These are phyloP conservation scores for Bipolaris oryzae DNA, from an alignment of 2,329 filamentous ascomycete species.

Conservation along the genomic window DNA sequence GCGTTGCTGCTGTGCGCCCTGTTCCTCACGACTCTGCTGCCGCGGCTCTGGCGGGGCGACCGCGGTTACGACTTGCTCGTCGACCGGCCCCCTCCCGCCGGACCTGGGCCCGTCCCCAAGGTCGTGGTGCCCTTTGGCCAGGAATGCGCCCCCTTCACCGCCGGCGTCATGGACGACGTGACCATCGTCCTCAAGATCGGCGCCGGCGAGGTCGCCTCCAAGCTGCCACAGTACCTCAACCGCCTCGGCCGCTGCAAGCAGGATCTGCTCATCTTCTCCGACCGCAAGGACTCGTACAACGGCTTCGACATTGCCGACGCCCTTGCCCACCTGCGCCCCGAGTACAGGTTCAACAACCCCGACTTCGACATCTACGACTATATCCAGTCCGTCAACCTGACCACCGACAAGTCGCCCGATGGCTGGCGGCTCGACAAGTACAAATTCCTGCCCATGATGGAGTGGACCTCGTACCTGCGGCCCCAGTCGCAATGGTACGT, in stretches of 20 bases:
- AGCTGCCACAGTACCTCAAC: conserved; percentile 62
- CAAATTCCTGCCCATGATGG: conserved; percentile 63
- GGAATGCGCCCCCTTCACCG: conserved; percentile 41
- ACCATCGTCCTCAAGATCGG: conserved; percentile 64
- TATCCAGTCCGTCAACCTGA: conserved; percentile 49
- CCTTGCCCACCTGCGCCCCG: conserved; percentile 53
- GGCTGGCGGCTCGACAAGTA: conserved; percentile 64
- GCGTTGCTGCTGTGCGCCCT: conserved; percentile 32
- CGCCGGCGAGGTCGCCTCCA: conserved; percentile 61
- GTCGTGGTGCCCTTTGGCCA: conserved; percentile 39
- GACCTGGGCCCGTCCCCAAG: conserved; percentile 24
- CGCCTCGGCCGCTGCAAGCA: conserved; percentile 63
- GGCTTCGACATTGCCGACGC: conserved; percentile 55
- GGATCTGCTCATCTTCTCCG: conserved; percentile 64
- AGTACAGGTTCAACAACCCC: conserved; percentile 50
- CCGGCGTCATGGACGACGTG: conserved; percentile 52
- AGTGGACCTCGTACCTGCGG: conserved; percentile 52
- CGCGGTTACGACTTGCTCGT: conserved; percentile 42
- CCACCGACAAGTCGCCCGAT: conserved; percentile 54
- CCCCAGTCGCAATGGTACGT: conserved; percentile 45
- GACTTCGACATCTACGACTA: conserved; percentile 60
- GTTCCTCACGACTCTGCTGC: conserved; percentile 29
- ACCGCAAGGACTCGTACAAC: conserved; percentile 61
- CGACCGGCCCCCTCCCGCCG: conserved; percentile 32
- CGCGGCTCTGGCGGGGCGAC: conserved; percentile 31